Base-by-base conservation (phyloP, 306 rosid species). In the Medicago arabica region DNA sequence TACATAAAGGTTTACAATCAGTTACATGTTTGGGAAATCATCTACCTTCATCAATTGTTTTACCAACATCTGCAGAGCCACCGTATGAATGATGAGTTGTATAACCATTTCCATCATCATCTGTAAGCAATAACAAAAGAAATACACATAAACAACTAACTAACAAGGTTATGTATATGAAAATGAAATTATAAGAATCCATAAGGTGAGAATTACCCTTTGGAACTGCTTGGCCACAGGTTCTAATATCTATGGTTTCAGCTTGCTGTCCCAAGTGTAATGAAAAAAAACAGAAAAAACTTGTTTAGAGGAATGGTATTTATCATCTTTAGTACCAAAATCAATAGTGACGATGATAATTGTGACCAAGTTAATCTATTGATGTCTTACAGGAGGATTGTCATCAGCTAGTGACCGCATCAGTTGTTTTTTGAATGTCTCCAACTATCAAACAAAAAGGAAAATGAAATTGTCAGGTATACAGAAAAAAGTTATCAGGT, bases 381-480 rank as follows among this genome's bases (percentile, higher is more conserved):
- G 64, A 80, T 69, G 83, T 65, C 97, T 90, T 88, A 96, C 99
- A 9, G 97, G 78, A 76, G 86, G 74, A 82, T 75, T 86, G 82
- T 96, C 99, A 78, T 89, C 97, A 79, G 82, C 87, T 63, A 96
- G 85, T 0, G 97, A 92, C 84, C 83, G 97, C 98, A 96, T 90
- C 72, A 96, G 86, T 81, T 95, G 99, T 71, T 93, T 85, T 80
- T 92, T 93, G 80, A 93, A 89, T 62, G 91, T 85, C 83, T 93
- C 98, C 96, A 93, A 85, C 98, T 93, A 86, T n/a, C 25, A 84
- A 78, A 80, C 39, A 54, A 62, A 76, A 38, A 61, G 47, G 46
- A 69, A 36, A 58, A 43, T 54, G 3, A 36, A 39, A 21, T 16
- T 5, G 50, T 73, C 36, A 82, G 66, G n/a, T 53, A 36, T 14